Evolutionary conservation across 2,329 filamentous ascomycete genomes (phyloP).

Genomic region (Purpureocillium takamizusanense): DNA sequence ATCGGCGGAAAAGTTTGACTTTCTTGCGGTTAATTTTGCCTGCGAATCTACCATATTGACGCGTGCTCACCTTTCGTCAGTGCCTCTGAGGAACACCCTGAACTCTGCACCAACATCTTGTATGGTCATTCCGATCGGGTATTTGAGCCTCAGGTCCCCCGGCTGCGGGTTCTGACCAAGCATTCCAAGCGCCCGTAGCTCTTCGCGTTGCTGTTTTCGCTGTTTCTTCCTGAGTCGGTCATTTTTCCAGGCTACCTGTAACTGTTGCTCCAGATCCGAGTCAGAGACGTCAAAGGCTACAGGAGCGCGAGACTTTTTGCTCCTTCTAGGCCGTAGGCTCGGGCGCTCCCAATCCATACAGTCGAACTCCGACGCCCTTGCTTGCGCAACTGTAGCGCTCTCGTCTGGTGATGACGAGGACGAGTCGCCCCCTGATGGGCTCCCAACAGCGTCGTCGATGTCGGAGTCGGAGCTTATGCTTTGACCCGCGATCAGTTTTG

Average conservation of each 20-base stretch:
- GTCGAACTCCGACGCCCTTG: conserved; percentile 55
- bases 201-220: conserved; percentile 61
- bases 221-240: conserved; percentile 64
- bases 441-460: too few relatives aligned
- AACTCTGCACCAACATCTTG: conserved; percentile 67
- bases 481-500: not conserved
- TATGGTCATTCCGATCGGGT: conserved; percentile 61
- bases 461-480: too few relatives aligned
- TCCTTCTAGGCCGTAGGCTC: conserved; percentile 51
- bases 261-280: conserved; percentile 52
- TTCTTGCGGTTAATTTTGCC: not conserved
- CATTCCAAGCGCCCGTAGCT: conserved; percentile 55
- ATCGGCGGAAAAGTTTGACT: conserved; percentile 41
- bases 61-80: conserved; percentile 49
- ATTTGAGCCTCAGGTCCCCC: conserved; percentile 59
- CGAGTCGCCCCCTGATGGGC: not conserved
- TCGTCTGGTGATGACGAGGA: not conserved
- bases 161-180: conserved; percentile 49
- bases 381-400: conserved; percentile 22
- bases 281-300: conserved; percentile 49
- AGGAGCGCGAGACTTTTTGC: conserved; percentile 51
- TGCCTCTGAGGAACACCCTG: conserved; percentile 56
- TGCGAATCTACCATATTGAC: conserved; percentile 1
- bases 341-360: conserved; percentile 75
- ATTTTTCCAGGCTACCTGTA: conserved; percentile 53